Evolutionary conservation across 2,329 filamentous ascomycete species (phyloP).

Genomic region (Hypoxylon rubiginosum): DNA sequence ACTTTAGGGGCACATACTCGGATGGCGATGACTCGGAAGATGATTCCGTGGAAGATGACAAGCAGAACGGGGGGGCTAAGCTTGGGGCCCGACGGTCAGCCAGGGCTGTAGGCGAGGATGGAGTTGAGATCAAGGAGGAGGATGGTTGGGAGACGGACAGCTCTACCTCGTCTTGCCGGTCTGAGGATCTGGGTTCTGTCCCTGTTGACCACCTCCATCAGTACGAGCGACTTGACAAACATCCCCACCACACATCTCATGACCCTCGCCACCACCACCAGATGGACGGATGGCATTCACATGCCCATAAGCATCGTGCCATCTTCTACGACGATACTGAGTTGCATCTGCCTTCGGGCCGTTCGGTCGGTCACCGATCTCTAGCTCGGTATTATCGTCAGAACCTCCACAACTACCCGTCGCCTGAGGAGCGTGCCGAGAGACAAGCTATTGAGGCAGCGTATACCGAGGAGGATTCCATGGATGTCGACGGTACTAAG

Average conservation of each 20-base stretch:
- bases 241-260: conserved; percentile 80
- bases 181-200: conserved; percentile 83
- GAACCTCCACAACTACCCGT: conserved; percentile 88
- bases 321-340: conserved; percentile 95
- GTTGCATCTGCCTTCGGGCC: conserved; percentile 90
- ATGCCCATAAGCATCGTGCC: conserved; percentile 82
- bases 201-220: conserved; percentile 81
- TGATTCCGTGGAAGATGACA: conserved; percentile 61
- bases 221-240: conserved; percentile 78
- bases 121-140: conserved; percentile 69
- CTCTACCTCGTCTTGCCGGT: conserved; percentile 88
- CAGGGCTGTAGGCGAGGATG: conserved; percentile 65
- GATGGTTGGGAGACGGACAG: conserved; percentile 98
- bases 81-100: conserved; percentile 72
- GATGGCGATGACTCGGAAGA: conserved; percentile 78
- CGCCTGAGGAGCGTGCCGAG: conserved; percentile 79
- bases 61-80: conserved; percentile 74
- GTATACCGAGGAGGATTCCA: conserved; percentile 51
- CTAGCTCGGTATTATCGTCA: conserved; percentile 91
- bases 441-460: conserved; percentile 71
- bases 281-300: conserved; percentile 83
- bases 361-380: conserved; percentile 90
- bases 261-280: conserved; percentile 81
- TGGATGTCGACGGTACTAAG: conserved; percentile 53
- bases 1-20: conserved; percentile 95